Base-by-base conservation (phyloP, 2,329 filamentous ascomycete species). In the Colletotrichum australisinense region DNA sequence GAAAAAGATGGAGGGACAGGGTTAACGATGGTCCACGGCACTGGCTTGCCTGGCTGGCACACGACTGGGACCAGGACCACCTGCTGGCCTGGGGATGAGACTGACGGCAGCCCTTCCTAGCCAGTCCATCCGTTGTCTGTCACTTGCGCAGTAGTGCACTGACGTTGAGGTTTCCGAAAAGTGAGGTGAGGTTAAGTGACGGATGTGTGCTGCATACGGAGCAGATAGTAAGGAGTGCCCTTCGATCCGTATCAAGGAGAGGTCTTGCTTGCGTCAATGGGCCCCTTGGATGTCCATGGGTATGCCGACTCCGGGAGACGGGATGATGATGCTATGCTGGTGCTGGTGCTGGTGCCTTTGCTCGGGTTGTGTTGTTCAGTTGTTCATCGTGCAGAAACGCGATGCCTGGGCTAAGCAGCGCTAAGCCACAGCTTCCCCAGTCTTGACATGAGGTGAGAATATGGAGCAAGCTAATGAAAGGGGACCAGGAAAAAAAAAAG, bases 351-450 rank as follows among this genome's bases (percentile, higher is more conserved):
- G 12, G 35, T 59, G 53, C 52, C 49, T 42, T 46, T 53, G 11
- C 35, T 55, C 52, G 53, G 38, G 38, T 70, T 26, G 67, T 60
- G 65, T 66, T 66, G 56, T 66, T 42, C 38, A 19, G 55, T 71
- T 66, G 56, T 71, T 73, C 62, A 66, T 71, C 67, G 56, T 66
- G 71, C 56, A 71, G 28, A 62, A 56, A 35, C 70, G 55, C 67
- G 70, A 73, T 73, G 35, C 60, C 67, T 73, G 46, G 67, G 67
- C 69, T 73, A 56, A 66, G 56, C 60, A 62, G 67, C 71, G 71
- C 71, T 73, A 71, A 73, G 71, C 71, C 71, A 73, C 71, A 73
- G 67, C 67, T 66, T 66, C 67, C 71, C 71, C 67, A 52, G 71
- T 66, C 35, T 62, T 57, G 67, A 73, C 66, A 60, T 73, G 60